phyloP scores from a whole-genome alignment of 768 basidiomycete species.

The Imleria badia region DNA sequence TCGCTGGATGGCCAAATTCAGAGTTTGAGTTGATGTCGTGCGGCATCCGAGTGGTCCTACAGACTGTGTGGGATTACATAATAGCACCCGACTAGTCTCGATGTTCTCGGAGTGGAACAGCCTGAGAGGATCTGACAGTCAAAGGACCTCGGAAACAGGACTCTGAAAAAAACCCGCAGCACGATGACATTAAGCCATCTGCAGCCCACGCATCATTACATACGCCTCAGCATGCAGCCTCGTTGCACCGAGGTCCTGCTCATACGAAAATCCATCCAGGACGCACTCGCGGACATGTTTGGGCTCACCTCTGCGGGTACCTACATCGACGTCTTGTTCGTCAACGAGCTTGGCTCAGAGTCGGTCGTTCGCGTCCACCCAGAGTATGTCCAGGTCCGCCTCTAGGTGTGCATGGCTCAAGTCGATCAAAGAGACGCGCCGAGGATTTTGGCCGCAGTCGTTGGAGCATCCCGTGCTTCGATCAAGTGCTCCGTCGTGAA shows the following conservation, averaged over 20 bases:
- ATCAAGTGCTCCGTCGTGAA: conserved; percentile 23
- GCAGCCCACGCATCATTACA: conserved; percentile 24
- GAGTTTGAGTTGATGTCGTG: conserved; percentile 11
- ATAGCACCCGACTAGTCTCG: not conserved
- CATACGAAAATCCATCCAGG: conserved; percentile 55
- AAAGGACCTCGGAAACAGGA: not conserved
- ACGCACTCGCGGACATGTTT: conserved; percentile 53
- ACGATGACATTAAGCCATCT: conserved; percentile 21
- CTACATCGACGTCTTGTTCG: conserved; percentile 60
- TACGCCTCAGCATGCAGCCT: conserved; percentile 22
- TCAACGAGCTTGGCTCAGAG: conserved; percentile 30
- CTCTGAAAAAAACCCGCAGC: not conserved
- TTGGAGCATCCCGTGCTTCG: conserved; percentile 23
- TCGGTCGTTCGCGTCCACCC: conserved; percentile 22
- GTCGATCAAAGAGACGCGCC: conserved; percentile 21
- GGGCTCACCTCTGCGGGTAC: conserved; percentile 51
- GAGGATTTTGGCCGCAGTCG: conserved; percentile 27
- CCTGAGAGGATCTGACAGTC: conserved; percentile 1
- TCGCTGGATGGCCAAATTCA: not conserved
- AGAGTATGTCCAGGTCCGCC: conserved; percentile 12
- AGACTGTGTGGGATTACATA: conserved; percentile 23
- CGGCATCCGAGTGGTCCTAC: conserved; percentile 7
- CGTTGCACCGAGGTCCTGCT: conserved; percentile 40
- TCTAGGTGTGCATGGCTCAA: not conserved
- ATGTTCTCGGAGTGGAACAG: not conserved